Conservation (phyloP, 768 basidiomycete genomes). For the Serendipita sp. region DNA sequence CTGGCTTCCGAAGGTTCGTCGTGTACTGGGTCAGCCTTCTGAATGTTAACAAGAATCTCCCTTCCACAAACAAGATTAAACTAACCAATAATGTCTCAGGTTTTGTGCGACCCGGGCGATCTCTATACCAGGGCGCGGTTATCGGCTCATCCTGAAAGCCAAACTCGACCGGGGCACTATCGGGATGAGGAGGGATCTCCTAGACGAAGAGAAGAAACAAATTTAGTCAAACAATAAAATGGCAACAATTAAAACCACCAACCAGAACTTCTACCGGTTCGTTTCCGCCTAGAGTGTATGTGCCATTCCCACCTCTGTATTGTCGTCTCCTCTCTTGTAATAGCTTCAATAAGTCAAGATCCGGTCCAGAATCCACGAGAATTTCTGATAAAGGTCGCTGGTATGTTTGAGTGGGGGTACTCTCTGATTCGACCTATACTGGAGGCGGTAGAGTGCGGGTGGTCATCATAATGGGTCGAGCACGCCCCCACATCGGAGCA, state of each 20-base stretch:
- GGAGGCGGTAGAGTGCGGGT: too few species aligned
- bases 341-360: constrained; percentile 7
- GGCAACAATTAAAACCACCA: neutral
- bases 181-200: constrained; percentile 4
- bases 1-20: neutral
- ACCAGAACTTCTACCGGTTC: neutral
- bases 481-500: neutral
- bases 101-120: neutral
- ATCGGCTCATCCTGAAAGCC: neutral
- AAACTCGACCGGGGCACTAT: constrained; percentile 9
- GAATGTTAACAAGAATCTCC: too few species aligned
- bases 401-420: constrained; percentile 9
- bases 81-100: neutral
- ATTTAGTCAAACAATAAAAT: neutral
- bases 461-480: neutral
- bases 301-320: constrained; percentile 7
- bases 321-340: neutral
- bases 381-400: constrained; percentile 10
- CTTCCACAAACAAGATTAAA: too few species aligned
- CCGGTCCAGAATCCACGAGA: constrained; percentile 4
- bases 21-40: neutral
- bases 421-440: constrained; percentile 12
- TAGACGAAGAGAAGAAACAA: neutral
- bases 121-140: constrained; percentile 4
- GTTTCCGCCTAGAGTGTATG: constrained; percentile 5